Percentiles rank a stretch among this genome's conserved stretches.
Conservation (phyloP, 1,284 basidiomycete genomes). For the Malassezia pachydermatis region DNA sequence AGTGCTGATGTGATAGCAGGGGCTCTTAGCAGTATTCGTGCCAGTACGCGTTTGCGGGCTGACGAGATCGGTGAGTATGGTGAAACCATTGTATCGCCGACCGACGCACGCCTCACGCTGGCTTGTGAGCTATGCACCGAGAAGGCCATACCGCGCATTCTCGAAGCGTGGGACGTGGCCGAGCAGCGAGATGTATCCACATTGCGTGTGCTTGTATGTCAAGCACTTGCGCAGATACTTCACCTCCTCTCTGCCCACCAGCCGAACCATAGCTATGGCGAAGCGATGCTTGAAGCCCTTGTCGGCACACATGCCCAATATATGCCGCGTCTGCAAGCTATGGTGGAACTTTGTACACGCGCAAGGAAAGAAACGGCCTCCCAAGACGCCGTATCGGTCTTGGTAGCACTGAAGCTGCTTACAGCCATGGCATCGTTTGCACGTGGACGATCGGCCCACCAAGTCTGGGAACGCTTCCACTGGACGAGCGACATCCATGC, state of each 20-base stretch:
- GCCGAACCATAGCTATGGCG: conserved; percentile 32
- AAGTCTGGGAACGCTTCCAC: conserved; percentile 36
- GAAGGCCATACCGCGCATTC: conserved; percentile 8
- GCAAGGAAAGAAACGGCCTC: conserved; percentile 15
- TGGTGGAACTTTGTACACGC: conserved; percentile 21
- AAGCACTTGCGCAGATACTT: conserved; percentile 35
- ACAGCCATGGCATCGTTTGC: conserved; percentile 29
- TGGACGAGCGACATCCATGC: conserved; percentile 32
- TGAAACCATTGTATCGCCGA: conserved; percentile 4
- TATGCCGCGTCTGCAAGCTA: conserved; percentile 26
- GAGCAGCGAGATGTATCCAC: conserved; percentile 17
- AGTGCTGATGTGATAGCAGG: conserved; percentile 13
- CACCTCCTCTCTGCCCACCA: conserved; percentile 34
- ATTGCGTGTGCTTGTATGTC: conserved; percentile 29
- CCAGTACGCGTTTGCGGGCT: conserved; percentile 1
- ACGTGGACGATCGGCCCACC: conserved; percentile 25
- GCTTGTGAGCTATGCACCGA: conserved; percentile 3
- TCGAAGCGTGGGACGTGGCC: conserved; percentile 21
- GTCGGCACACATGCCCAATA: conserved; percentile 26
- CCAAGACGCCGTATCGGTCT: conserved; percentile 17
- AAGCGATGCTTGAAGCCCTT: conserved; percentile 24
- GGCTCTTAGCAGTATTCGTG: conserved; percentile 9
- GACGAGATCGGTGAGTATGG: conserved; percentile 12
- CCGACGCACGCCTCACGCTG: conserved; percentile 12
- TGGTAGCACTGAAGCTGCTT: conserved; percentile 28